Evolutionary conservation across 495 filamentous ascomycete genomes (phyloP), one percentile per base, ranked within the genome.

Genomic region (Annulohypoxylon maeteangense): DNA sequence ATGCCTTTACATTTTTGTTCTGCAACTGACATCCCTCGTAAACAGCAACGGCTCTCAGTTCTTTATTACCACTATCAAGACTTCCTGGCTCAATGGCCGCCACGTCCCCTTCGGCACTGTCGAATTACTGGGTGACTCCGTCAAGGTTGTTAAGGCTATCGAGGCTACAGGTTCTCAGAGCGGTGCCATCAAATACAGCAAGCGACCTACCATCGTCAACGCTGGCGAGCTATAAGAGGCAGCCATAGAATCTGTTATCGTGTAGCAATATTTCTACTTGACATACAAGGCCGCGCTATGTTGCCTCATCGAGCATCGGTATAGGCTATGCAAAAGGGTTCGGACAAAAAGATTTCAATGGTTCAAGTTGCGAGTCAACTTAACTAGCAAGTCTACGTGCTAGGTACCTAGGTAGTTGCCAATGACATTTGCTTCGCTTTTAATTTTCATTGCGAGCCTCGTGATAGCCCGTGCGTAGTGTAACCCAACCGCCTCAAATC

Each of bases 31-130:
- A 38, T 18, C 2, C 25, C 8, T 23, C 22, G 34, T 20, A 25
- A 59, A 44, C 66, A 91, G 89, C 79, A 92, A 91, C 84, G 90
- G 90, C 76, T 90, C 89, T 16, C 90, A 93, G 79, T 93, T 92
- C 86, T 92, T 92, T 84, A 84, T 92, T 80, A 92, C 91, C 75
- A 90, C 90, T 56, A 88, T 88, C 64, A 76, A 84, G 76, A 93
- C 92, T 55, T 81, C 81, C 62, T 93, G 91, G 87, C 87, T 94
- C 71, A 87, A 94, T 75, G 89, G 89, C 71, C 90, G 90, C 75
- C 92, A 94, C 81, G 90, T 92, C 72, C 92, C 94, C 74, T 94
- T 94, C 80, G 92, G 92, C 6, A 25, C 22, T 3, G 48, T 53
- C 12, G 27, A 53, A 12, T 10, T 86, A 87, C 56, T 90, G 93